These are phyloP conservation scores for Ramaria rubella DNA, from an alignment of 768 basidiomycete genomes.

Conservation along the genomic window DNA sequence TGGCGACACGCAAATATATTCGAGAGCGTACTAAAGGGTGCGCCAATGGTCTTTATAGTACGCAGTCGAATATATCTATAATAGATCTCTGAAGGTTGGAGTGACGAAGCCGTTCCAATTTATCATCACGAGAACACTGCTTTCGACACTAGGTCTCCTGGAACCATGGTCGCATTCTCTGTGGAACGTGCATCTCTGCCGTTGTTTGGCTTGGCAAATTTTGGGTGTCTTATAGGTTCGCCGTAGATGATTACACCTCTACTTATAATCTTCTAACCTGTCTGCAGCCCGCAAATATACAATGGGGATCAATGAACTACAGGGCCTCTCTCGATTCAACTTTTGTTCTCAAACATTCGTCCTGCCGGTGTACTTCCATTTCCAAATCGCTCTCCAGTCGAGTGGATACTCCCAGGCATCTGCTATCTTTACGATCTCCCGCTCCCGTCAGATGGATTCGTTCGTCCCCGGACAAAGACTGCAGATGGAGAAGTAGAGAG, in stretches of 20 bases:
- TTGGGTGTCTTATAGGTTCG: constrained; percentile 30
- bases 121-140: constrained; percentile 19
- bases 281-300: constrained; percentile 30
- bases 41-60: no score
- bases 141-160: not conserved
- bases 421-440: constrained; percentile 41
- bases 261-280: not conserved
- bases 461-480: constrained; percentile 31
- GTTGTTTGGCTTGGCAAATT: constrained; percentile 39
- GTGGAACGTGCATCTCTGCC: constrained; percentile 40
- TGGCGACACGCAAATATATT: constrained; percentile 28
- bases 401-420: constrained; percentile 40
- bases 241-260: not conserved
- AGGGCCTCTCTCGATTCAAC: constrained; percentile 31
- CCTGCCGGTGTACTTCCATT: constrained; percentile 34
- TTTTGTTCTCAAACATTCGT: constrained; percentile 29
- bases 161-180: constrained; percentile 27
- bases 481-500: constrained; percentile 38
- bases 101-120: constrained; percentile 30
- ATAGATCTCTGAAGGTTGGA: constrained; percentile 23
- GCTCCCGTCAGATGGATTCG: constrained; percentile 29
- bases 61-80: not conserved
- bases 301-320: constrained; percentile 18
- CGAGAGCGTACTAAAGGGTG: constrained; percentile 25
- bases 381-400: constrained; percentile 36